phyloP scores from a whole-genome alignment of 768 basidiomycete genomes.

The Lentinula raphanica region DNA sequence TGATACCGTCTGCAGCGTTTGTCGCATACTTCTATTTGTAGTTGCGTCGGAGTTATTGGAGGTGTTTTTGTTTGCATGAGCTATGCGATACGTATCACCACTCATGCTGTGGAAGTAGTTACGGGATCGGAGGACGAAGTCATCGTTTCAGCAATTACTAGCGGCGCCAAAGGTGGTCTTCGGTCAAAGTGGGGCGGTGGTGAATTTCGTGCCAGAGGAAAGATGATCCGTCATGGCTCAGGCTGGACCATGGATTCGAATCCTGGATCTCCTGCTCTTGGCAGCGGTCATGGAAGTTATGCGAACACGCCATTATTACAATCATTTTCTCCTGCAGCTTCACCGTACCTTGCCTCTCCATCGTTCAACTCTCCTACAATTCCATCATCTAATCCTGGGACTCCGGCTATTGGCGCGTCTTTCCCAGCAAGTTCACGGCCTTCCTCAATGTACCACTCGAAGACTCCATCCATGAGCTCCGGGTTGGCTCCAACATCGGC shows the following conservation, averaged over 20 bases:
- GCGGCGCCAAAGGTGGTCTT: slow-evolving; percentile 47
- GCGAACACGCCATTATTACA: slow-evolving; percentile 26
- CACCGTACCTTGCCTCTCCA: slow-evolving; percentile 24
- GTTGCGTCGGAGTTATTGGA: slow-evolving; percentile 88
- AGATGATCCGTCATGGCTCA: slow-evolving; percentile 50
- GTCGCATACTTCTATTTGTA: slow-evolving; percentile 58
- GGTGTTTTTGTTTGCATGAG: slow-evolving; percentile 85
- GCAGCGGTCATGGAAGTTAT: slow-evolving; percentile 24
- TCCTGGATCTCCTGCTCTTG: slow-evolving; percentile 24
- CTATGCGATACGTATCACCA: slow-evolving; percentile 64
- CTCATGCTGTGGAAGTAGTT: slow-evolving; percentile 63
- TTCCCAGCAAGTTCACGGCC: background rate
- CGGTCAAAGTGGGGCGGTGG: slow-evolving; percentile 67
- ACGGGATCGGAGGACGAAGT: slow-evolving; percentile 47
- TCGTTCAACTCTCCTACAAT: slow-evolving; percentile 10
- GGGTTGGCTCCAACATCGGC: background rate
- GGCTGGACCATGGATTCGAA: slow-evolving; percentile 57
- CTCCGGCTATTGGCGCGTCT: slow-evolving; percentile 8
- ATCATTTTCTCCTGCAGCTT: slow-evolving; percentile 18
- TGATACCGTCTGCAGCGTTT: slow-evolving; percentile 49
- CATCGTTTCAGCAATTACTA: slow-evolving; percentile 61
- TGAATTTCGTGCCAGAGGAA: slow-evolving; percentile 54
- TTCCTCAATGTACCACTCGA: background rate
- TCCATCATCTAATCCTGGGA: slow-evolving; percentile 11
- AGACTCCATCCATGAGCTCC: slow-evolving; percentile 2